Percentiles rank a stretch among this genome's conserved stretches.
These are phyloP conservation scores for Colletotrichum sp. DNA, from an alignment of 2,329 filamentous ascomycete genomes.

Conservation along the genomic window DNA sequence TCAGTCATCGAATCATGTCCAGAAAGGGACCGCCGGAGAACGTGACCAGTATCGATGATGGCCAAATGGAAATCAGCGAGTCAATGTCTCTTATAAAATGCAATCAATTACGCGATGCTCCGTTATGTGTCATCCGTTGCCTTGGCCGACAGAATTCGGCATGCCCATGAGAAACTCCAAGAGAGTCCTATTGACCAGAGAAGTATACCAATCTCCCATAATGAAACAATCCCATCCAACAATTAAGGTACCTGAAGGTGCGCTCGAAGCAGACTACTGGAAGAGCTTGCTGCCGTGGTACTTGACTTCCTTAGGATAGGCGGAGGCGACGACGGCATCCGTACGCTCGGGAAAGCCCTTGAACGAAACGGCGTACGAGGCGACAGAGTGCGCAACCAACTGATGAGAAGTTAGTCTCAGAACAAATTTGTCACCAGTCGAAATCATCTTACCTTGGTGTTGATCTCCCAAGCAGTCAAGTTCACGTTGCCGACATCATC, in stretches of 20 bases:
- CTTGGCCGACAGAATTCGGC: neutral
- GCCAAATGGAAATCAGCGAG: neutral
- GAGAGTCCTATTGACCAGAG: neutral
- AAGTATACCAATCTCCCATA: neutral
- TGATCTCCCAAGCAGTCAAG: conserved; percentile 63
- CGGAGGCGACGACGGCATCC: conserved; percentile 27
- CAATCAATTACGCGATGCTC: neutral
- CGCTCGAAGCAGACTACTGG: neutral
- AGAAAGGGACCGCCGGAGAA: neutral
- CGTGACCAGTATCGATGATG: accelerated
- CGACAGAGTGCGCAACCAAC: conserved; percentile 76
- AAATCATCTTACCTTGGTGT: conserved; percentile 56
- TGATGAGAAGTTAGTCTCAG: conserved; percentile 30
- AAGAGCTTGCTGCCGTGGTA: conserved; percentile 56
- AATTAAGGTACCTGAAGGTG: conserved; percentile 36
- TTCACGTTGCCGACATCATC: conserved; percentile 65
- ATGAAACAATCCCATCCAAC: neutral
- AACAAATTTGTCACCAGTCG: neutral
- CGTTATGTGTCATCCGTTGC: neutral
- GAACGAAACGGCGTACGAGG: conserved; percentile 70
- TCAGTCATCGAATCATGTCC: accelerated
- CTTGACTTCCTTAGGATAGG: conserved; percentile 42
- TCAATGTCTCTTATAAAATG: neutral
- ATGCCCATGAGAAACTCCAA: neutral
- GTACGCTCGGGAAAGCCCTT: conserved; percentile 66